These are phyloP conservation scores for Scedosporium apiospermum DNA, from an alignment of 2,329 filamentous ascomycete genomes.

Conservation along the genomic window DNA sequence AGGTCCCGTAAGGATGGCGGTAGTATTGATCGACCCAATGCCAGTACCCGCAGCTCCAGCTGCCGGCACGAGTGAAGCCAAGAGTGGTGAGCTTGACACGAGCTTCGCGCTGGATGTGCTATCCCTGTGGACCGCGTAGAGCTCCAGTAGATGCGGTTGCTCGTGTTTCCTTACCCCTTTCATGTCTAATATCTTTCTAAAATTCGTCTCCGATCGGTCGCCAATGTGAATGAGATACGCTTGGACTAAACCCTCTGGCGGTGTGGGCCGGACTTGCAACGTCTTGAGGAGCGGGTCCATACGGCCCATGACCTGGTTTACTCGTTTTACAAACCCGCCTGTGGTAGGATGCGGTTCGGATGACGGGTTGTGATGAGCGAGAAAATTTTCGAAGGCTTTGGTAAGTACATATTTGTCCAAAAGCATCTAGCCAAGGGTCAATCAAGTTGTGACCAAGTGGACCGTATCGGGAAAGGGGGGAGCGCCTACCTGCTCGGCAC, in stretches of 20 bases:
- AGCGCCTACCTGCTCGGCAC: constrained; percentile 68
- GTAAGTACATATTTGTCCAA: constrained; percentile 89
- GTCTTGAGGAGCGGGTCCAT: constrained; percentile 93
- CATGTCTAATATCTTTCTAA: constrained; percentile 89
- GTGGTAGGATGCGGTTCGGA: constrained; percentile 27
- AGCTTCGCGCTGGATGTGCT: constrained; percentile 62
- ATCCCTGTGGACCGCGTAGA: constrained; percentile 75
- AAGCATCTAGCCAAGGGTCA: constrained; percentile 58
- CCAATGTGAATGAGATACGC: constrained; percentile 96
- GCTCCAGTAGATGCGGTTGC: constrained; percentile 71
- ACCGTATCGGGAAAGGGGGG: neutral
- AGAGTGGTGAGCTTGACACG: constrained; percentile 57
- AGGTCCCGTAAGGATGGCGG: constrained; percentile 28
- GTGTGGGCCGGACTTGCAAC: constrained; percentile 82
- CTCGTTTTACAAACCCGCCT: constrained; percentile 70
- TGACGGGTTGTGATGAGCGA: constrained; percentile 49
- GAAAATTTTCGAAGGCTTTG: constrained; percentile 64
- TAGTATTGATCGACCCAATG: constrained; percentile 29
- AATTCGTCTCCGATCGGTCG: constrained; percentile 88
- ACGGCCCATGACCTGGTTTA: constrained; percentile 73
- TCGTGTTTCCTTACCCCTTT: constrained; percentile 86
- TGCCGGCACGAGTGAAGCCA: constrained; percentile 54
- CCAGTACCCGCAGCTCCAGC: constrained; percentile 27
- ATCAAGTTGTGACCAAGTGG: constrained; percentile 7
- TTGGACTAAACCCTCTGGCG: constrained; percentile 88